A percentile compares a stretch with the other conserved stretches of the same genome.
phyloP scores from a whole-genome alignment of 371 early-diverging fungal species.

The Rhizopus microsporus region DNA sequence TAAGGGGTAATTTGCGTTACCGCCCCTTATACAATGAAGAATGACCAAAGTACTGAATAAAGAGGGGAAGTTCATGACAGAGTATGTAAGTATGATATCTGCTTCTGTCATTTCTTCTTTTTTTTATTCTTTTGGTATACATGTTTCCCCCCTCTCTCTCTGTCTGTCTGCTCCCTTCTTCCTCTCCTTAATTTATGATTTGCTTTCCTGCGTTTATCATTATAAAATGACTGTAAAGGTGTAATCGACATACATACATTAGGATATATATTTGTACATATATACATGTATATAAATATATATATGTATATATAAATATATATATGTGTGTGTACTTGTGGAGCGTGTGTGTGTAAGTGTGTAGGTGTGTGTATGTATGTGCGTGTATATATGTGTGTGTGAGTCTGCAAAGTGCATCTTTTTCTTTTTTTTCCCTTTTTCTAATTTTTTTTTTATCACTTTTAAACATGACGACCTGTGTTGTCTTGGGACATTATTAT shows the following conservation, averaged over 20 bases:
- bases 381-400: slow-evolving; percentile 5
- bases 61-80: neutral
- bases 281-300: too few relatives aligned
- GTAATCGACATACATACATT: too few relatives aligned
- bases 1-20: slow-evolving; percentile 13
- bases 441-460: neutral
- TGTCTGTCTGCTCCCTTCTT: slow-evolving; percentile 11
- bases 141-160: neutral
- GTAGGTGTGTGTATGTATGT: slow-evolving; percentile 4
- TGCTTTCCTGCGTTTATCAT: neutral
- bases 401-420: neutral
- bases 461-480: slow-evolving; percentile 11
- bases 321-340: neutral
- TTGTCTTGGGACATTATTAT: slow-evolving; percentile 23
- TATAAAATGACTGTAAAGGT: too few relatives aligned
- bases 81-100: slow-evolving; percentile 11
- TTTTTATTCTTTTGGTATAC: slow-evolving; percentile 3
- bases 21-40: slow-evolving; percentile 16
- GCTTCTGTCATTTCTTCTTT: slow-evolving; percentile 1
- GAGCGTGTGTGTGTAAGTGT: slow-evolving; percentile 2
- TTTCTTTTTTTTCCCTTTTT: slow-evolving; percentile 10
- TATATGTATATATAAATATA: too few relatives aligned
- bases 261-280: too few relatives aligned
- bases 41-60: slow-evolving; percentile 8
- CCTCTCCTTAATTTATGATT: slow-evolving; percentile 1